These are phyloP conservation scores for Eucalyptus pauciflora DNA, from an alignment of 345 rosid genomes.

Conservation along the genomic window DNA sequence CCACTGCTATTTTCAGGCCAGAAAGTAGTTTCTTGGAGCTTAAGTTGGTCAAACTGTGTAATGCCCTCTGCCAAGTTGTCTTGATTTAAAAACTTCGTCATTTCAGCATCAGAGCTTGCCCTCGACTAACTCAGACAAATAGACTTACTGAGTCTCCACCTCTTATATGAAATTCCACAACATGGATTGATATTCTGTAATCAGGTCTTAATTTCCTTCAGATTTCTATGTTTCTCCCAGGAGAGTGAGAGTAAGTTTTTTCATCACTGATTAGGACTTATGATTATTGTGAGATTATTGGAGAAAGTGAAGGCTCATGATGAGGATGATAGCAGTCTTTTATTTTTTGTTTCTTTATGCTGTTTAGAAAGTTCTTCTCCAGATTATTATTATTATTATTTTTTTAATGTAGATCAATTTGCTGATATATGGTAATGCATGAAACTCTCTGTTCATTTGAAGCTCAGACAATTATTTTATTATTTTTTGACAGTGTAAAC, in stretches of 20 bases:
- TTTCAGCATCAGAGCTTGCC: neutral
- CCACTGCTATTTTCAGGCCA: neutral
- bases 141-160: neutral
- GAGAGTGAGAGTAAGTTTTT: neutral
- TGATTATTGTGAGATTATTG: neutral
- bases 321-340: neutral
- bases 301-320: neutral
- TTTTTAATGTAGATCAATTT: neutral
- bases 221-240: neutral
- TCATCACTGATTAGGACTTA: neutral
- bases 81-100: neutral
- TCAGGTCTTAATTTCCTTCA: neutral
- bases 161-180: neutral
- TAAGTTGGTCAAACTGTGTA: neutral
- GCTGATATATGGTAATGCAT: neutral
- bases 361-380: neutral
- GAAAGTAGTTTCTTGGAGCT: neutral
- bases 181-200: neutral
- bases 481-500: conserved; percentile 53
- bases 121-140: neutral
- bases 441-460: neutral
- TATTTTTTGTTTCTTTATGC: neutral
- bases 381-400: neutral
- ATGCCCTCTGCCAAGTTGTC: neutral
- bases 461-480: conserved; percentile 7